Percentiles rank a stretch among this genome's conserved stretches.
Conservation (phyloP, 371 early-diverging fungal genomes). For the Mucor mucedo region DNA sequence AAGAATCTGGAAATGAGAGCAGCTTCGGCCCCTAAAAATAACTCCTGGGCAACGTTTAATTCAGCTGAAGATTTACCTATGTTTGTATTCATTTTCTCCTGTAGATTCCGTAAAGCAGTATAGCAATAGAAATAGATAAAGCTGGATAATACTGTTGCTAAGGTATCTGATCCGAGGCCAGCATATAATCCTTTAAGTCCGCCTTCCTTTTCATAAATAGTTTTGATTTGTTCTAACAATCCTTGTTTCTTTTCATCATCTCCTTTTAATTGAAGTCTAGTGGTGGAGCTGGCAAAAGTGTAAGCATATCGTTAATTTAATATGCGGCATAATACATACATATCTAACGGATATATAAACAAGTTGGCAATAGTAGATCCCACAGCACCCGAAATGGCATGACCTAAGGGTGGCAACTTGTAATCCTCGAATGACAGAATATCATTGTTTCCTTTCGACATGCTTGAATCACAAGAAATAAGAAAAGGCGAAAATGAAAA, state of each 20-base stretch:
- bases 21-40: conserved; percentile 67
- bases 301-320: neutral
- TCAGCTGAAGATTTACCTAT: conserved; percentile 46
- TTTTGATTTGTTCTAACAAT: conserved; percentile 44
- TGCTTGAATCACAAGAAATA: neutral
- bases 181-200: conserved; percentile 59
- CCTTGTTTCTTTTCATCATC: conserved; percentile 31
- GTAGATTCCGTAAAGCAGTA: conserved; percentile 58
- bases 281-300: conserved; percentile 36
- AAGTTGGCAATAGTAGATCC: conserved; percentile 63
- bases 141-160: conserved; percentile 62
- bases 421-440: conserved; percentile 54
- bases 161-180: conserved; percentile 60
- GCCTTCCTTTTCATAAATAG: conserved; percentile 57
- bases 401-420: conserved; percentile 63
- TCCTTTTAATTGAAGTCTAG: conserved; percentile 44
- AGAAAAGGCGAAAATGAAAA: neutral
- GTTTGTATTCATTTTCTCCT: conserved; percentile 53
- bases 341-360: conserved; percentile 67
- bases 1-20: conserved; percentile 64
- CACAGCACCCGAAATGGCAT: conserved; percentile 65
- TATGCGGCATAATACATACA: conserved; percentile 34
- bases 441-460: conserved; percentile 7
- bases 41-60: conserved; percentile 58
- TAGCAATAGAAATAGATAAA: conserved; percentile 70